Conservation (phyloP, 345 rosid genomes). For the Moricandia moricandioides region DNA sequence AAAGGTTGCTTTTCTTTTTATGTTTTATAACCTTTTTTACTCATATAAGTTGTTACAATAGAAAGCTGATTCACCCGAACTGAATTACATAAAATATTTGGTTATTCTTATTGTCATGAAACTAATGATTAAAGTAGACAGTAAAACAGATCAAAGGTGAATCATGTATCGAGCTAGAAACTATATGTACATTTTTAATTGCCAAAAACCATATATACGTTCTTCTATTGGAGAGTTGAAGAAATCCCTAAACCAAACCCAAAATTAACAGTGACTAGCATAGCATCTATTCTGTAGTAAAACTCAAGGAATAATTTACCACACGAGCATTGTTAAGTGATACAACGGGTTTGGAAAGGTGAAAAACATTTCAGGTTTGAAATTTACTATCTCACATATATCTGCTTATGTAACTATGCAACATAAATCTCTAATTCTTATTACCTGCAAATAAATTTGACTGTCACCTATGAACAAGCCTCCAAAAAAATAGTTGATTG, state of each 20-base stretch:
- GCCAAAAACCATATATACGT: neutral
- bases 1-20: conserved; percentile 10
- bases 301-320: neutral
- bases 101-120: neutral
- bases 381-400: too few relatives aligned
- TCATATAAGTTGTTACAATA: neutral
- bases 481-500: too few relatives aligned
- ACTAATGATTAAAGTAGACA: neutral
- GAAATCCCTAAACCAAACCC: neutral
- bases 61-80: neutral
- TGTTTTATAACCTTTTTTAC: neutral
- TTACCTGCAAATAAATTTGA: too few relatives aligned
- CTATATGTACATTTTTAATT: neutral
- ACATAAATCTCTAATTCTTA: too few relatives aligned
- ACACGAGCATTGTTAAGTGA: too few relatives aligned
- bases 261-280: neutral
- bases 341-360: too few relatives aligned
- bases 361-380: too few relatives aligned
- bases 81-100: neutral
- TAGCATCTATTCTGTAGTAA: neutral
- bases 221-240: neutral
- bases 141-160: neutral
- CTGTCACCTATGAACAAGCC: too few relatives aligned
- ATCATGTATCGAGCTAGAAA: neutral
- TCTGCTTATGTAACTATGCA: too few relatives aligned